Evolutionary conservation across 345 rosid genomes (phyloP).

Genomic region (Populus ilicifolia): DNA sequence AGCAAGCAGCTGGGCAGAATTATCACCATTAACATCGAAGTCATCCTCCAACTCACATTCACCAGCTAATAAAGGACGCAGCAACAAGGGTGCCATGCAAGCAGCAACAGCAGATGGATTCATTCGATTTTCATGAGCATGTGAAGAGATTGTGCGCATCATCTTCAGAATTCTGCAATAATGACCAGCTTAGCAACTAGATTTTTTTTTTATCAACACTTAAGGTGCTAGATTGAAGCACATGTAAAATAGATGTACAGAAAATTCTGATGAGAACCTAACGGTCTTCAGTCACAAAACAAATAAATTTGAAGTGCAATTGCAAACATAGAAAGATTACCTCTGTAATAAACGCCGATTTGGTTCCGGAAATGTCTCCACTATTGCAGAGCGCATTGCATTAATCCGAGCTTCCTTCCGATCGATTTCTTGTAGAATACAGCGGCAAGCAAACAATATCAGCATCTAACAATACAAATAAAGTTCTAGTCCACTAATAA

Average conservation of each 20-base stretch:
- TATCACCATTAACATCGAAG: conserved; percentile 76
- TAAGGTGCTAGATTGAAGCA: conserved; percentile 18
- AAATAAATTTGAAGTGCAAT: conserved; percentile 1
- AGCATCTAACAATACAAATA: background rate
- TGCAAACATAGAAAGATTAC: conserved; percentile 24
- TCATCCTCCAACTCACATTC: conserved; percentile 95
- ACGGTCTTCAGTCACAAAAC: conserved; percentile 13
- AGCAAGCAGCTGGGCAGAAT: conserved; percentile 98
- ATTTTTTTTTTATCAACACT: background rate
- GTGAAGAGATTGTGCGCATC: conserved; percentile 83
- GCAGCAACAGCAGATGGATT: conserved; percentile 96
- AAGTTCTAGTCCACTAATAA: background rate
- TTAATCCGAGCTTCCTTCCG: conserved; percentile 72
- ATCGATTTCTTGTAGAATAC: conserved; percentile 61
- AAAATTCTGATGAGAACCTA: conserved; percentile 1
- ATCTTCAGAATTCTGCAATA: conserved; percentile 77
- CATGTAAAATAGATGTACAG: conserved; percentile 11
- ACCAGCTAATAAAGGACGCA: conserved; percentile 93
- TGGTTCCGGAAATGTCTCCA: conserved; percentile 97
- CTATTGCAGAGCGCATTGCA: conserved; percentile 82
- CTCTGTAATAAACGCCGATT: conserved; percentile 88
- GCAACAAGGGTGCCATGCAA: conserved; percentile 97
- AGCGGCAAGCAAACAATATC: background rate
- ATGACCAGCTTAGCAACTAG: conserved; percentile 16
- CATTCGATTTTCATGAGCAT: conserved; percentile 89